Evolutionary conservation across 495 filamentous ascomycete species (phyloP).

Genomic region (Talaromyces trachyspermus): DNA sequence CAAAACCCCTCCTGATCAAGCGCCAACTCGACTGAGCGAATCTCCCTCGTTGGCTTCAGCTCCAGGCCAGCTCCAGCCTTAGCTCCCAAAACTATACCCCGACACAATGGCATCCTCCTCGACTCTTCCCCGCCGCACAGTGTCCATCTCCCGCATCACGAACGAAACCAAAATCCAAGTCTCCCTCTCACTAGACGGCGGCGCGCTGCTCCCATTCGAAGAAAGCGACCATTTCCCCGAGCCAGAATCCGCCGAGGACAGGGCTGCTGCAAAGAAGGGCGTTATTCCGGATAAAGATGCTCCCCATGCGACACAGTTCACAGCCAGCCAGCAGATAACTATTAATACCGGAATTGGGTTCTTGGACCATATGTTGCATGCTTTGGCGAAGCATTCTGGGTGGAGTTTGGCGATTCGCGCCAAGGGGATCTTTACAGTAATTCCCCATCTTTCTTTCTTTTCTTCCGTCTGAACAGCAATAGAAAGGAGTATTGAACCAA

Average conservation of each 20-base stretch:
- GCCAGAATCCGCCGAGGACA: constrained; percentile 30
- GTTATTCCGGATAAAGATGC: constrained; percentile 73
- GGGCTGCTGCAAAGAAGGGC: constrained; percentile 56
- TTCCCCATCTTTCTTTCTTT: background rate
- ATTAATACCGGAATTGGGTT: constrained; percentile 97
- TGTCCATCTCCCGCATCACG: constrained; percentile 73
- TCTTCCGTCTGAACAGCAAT: background rate
- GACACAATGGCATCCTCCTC: constrained; percentile 27
- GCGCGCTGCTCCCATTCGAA: constrained; percentile 56
- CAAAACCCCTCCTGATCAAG: no score
- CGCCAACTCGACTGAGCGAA: no score
- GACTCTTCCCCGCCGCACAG: constrained; percentile 53
- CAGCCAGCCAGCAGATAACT: constrained; percentile 72
- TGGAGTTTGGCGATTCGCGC: constrained; percentile 81
- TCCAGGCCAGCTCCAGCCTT: no score
- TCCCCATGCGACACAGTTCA: constrained; percentile 64
- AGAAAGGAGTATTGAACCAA: background rate
- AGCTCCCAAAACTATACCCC: background rate
- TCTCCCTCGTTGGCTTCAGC: no score
- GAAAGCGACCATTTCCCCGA: constrained; percentile 38
- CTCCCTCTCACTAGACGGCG: constrained; percentile 87
- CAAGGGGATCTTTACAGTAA: constrained; percentile 81
- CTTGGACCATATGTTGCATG: constrained; percentile 97
- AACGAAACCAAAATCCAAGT: constrained; percentile 96
- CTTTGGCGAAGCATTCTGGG: constrained; percentile 88